These are phyloP conservation scores for Clarireedia hainanense DNA, from an alignment of 2,329 filamentous ascomycete genomes.

Conservation along the genomic window DNA sequence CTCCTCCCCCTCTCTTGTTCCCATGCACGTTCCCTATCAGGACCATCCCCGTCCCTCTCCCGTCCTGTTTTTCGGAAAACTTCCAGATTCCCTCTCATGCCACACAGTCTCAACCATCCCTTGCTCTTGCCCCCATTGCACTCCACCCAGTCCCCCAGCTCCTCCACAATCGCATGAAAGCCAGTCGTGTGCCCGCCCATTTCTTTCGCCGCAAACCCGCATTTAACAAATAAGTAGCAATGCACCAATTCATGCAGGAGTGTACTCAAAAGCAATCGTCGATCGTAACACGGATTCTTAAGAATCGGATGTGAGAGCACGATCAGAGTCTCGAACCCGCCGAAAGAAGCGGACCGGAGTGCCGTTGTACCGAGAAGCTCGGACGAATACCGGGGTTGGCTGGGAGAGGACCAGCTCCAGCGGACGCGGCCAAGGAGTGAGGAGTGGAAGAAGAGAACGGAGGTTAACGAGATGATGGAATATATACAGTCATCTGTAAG, in stretches of 20 bases:
- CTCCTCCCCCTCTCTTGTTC: no score
- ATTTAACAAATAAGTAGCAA: slow-evolving; percentile 56
- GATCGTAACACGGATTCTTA: slow-evolving; percentile 42
- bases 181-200: slow-evolving; percentile 53
- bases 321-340: slow-evolving; percentile 55
- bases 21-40: not conserved
- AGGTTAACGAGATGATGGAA: slow-evolving; percentile 51
- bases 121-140: slow-evolving; percentile 33
- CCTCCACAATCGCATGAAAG: slow-evolving; percentile 48
- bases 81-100: slow-evolving; percentile 55
- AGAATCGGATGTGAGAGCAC: slow-evolving; percentile 53
- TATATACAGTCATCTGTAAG: slow-evolving; percentile 14
- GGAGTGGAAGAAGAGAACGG: slow-evolving; percentile 55
- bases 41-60: not conserved
- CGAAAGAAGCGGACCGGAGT: slow-evolving; percentile 35
- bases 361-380: slow-evolving; percentile 57
- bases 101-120: slow-evolving; percentile 45
- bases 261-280: slow-evolving; percentile 53
- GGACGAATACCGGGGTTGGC: slow-evolving; percentile 41
- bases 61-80: slow-evolving; percentile 33
- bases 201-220: slow-evolving; percentile 47
- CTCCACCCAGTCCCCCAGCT: slow-evolving; percentile 55
- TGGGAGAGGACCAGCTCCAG: slow-evolving; percentile 49
- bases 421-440: slow-evolving; percentile 47
- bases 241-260: slow-evolving; percentile 62